phyloP scores from a whole-genome alignment of 2,329 filamentous ascomycete genomes.

The Thielaviopsis populi region DNA sequence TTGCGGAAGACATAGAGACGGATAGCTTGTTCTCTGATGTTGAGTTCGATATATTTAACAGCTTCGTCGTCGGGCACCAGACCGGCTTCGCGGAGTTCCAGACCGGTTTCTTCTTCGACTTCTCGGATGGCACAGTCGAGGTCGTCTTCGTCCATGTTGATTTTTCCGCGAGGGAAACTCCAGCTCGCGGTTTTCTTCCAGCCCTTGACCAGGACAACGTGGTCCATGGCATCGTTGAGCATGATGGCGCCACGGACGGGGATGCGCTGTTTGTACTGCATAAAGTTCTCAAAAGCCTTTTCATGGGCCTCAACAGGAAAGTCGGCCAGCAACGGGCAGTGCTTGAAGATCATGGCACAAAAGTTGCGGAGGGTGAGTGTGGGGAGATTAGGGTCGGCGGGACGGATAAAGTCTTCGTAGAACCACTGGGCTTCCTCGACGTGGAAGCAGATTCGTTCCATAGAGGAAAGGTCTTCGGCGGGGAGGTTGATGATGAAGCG shows the following conservation, averaged over 20 bases:
- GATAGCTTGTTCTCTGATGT: conserved; percentile 86
- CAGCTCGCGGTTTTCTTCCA: conserved; percentile 96
- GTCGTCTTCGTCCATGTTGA: conserved; percentile 93
- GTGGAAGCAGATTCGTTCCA: conserved; percentile 94
- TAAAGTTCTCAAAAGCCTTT: conserved; percentile 77
- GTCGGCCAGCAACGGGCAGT: conserved; percentile 73
- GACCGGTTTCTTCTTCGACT: conserved; percentile 91
- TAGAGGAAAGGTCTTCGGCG: conserved; percentile 72
- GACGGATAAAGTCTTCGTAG: conserved; percentile 97
- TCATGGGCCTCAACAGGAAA: conserved; percentile 67
- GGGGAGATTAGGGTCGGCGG: conserved; percentile 69
- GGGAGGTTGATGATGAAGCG: conserved; percentile 97
- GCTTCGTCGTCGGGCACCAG: conserved; percentile 57
- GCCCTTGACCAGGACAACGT: conserved; percentile 82
- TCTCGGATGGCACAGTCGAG: conserved; percentile 87
- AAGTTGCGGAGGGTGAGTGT: conserved; percentile 75
- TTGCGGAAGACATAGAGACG: conserved; percentile 82
- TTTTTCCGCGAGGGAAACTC: conserved; percentile 95
- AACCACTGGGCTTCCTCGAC: conserved; percentile 99
- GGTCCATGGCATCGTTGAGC: conserved; percentile 87
- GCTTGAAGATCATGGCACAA: conserved; percentile 79
- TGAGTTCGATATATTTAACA: conserved; percentile 73
- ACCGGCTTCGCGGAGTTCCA: conserved; percentile 61
- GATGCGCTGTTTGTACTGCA: conserved; percentile 86
- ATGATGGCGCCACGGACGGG: conserved; percentile 90